These are phyloP conservation scores for Spathaspora passalidarum DNA, from an alignment of 805 yeast species.

Conservation along the genomic window DNA sequence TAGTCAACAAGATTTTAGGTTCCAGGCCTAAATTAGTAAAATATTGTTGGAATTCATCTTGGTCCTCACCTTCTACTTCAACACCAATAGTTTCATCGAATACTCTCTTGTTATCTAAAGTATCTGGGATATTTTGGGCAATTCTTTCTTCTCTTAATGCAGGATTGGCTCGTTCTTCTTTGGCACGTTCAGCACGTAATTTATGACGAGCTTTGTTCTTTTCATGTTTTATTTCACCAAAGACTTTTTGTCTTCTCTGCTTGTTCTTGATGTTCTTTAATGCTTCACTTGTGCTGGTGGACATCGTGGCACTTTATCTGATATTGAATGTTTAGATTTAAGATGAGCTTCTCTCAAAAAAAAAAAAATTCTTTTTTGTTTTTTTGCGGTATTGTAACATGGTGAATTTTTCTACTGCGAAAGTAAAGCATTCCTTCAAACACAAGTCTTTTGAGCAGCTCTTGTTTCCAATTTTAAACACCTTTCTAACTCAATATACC, in stretches of 20 bases:
- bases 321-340: neutral
- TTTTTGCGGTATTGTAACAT: neutral
- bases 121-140: conserved; percentile 71
- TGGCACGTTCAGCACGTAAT: conserved; percentile 77
- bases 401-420: too few species aligned
- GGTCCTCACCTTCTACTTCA: conserved; percentile 49
- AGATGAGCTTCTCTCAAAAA: neutral
- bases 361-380: neutral
- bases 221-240: conserved; percentile 70
- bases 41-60: conserved; percentile 61
- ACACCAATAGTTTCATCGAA: conserved; percentile 77
- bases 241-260: conserved; percentile 73
- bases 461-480: too few species aligned
- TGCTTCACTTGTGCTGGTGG: conserved; percentile 26
- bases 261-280: conserved; percentile 63
- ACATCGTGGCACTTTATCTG: conserved; percentile 11
- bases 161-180: conserved; percentile 81
- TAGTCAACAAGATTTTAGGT: conserved; percentile 88
- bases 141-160: conserved; percentile 78
- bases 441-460: too few species aligned
- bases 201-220: conserved; percentile 75
- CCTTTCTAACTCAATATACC: too few species aligned
- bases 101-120: conserved; percentile 80
- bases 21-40: conserved; percentile 48
- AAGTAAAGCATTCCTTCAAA: too few species aligned